These are phyloP conservation scores for Blastocystis hominis DNA, from an alignment of 352 stramenopile genomes.

Conservation along the genomic window DNA sequence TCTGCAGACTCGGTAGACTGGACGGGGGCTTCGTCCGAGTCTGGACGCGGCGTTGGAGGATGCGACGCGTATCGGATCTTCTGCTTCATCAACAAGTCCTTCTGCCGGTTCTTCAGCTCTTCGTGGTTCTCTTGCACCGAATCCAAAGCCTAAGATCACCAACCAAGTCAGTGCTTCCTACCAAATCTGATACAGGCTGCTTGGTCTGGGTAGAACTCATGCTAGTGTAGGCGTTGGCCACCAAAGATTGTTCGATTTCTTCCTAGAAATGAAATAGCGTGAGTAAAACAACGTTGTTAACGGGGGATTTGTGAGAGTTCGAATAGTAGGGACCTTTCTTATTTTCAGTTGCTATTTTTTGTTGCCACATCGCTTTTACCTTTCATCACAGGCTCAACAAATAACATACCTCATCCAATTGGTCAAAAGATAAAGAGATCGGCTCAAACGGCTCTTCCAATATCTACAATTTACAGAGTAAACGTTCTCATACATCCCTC, in stretches of 20 bases:
- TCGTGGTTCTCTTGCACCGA: neutral
- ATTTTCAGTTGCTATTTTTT: neutral
- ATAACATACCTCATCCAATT: neutral
- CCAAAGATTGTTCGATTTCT: neutral
- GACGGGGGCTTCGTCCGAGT: neutral
- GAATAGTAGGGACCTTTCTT: neutral
- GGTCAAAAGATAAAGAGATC: neutral
- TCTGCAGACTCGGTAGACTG: neutral
- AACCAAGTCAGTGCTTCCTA: too few relatives aligned
- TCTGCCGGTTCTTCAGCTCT: constrained; percentile 42
- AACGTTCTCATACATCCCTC: neutral
- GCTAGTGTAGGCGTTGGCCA: neutral
- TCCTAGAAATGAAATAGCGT: neutral
- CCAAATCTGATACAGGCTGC: neutral
- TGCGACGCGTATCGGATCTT: neutral
- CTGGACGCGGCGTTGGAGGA: neutral
- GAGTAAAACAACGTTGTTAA: neutral
- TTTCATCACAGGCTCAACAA: neutral
- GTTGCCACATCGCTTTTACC: neutral
- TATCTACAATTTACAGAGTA: neutral
- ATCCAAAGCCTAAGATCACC: neutral
- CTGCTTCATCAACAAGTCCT: constrained; percentile 40
- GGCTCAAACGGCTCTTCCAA: constrained; percentile 32
- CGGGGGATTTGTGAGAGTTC: neutral
- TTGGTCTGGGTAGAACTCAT: neutral